Evolutionary conservation across 2,329 filamentous ascomycete species (phyloP), one percentile per base, ranked within the genome.

Genomic region (Fusarium sp.): DNA sequence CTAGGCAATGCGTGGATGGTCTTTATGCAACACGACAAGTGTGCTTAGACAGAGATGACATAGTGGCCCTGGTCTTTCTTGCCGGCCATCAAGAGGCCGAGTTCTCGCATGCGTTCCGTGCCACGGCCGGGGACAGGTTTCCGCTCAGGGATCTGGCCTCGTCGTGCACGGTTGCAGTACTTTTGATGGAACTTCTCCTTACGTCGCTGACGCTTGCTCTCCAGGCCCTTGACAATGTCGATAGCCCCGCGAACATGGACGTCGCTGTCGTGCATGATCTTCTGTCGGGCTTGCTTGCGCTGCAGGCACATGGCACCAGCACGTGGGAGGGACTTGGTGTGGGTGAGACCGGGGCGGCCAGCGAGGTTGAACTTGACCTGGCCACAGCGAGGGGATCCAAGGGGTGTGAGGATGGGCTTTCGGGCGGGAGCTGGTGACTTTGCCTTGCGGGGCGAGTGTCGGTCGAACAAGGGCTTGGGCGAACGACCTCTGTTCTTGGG

Each of bases 191-290:
- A 91, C 80, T 97, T 97, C 80, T 98, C 94, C 81, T 91, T 93
- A 73, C 96, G 91, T 70, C 96, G 90, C 82, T 96, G 92, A 25
- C 94, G 91, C 83, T 97, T 98, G 80, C 92, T 91, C 82, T 99
- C 96, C 1, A 99, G 87, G 8, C 96, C 96, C 79, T 97, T 97
- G 80, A 97, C 92, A 67, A 97, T 99, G 79, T 98, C 96, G 72
- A 99, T 96, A 34, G 96, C 94, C n/a, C 93, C 93, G 68, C 96
- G 91, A 9, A 93, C 87, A 69, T 96, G 93, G 42, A 88, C 82
- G 55, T 90, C 86, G 53, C 77, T 75, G 6, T 77, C 73, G 31
- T 74, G 67, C 7, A 68, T 62, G 14, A 70, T 64, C 62, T 81
- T 80, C 58, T 81, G 75, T 57, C 83, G 79, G 69, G 77, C 74